Conservation (phyloP, 257 asterid species). For the Avicennia marina region DNA sequence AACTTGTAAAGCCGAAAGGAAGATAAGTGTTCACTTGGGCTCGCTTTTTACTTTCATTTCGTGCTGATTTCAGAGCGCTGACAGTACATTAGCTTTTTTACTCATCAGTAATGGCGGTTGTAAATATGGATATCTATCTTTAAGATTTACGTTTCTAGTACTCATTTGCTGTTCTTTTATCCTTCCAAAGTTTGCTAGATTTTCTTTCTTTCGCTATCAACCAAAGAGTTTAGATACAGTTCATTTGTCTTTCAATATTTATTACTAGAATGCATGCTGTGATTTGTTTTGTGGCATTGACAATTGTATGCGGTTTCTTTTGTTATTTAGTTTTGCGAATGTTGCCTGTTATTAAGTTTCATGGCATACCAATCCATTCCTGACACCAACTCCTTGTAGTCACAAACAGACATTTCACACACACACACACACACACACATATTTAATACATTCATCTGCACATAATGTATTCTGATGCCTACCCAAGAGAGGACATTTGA, state of each 20-base stretch:
- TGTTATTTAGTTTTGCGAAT: too few species aligned
- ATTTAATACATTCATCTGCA: too few species aligned
- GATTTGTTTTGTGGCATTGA: background rate
- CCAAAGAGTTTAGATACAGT: too few species aligned
- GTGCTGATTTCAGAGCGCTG: background rate
- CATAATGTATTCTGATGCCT: background rate
- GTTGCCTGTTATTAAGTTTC: background rate
- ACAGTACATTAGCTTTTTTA: background rate
- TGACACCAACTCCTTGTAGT: background rate
- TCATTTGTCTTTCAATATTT: background rate
- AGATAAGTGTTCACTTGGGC: conserved; percentile 4
- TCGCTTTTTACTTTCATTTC: background rate
- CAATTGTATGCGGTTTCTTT: too few species aligned
- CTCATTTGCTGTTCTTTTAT: background rate
- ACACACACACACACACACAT: background rate
- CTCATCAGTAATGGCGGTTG: background rate
- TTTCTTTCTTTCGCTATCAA: too few species aligned
- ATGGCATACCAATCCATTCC: background rate
- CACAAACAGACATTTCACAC: too few species aligned
- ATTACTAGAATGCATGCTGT: background rate
- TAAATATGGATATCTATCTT: background rate
- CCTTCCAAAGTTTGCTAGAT: background rate
- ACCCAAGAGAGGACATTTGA: background rate
- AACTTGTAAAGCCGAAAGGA: conserved; percentile 20
- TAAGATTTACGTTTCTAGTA: background rate